Percentiles rank a stretch among this genome's conserved stretches.
Evolutionary conservation across 495 filamentous ascomycete species (phyloP).

Genomic region (Sporormia fimetaria): DNA sequence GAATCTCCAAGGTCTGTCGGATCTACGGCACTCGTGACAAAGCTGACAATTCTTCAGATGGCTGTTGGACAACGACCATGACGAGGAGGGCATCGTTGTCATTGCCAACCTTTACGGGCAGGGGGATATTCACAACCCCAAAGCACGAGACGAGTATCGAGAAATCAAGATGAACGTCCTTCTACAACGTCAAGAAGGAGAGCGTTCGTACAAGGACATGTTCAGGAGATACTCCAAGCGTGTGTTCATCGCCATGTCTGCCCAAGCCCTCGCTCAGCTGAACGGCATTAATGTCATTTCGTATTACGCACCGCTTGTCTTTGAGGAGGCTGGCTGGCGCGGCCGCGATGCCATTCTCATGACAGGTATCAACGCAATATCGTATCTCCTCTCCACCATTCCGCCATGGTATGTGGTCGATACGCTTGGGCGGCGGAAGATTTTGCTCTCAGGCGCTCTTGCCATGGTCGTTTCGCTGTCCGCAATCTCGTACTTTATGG

Average conservation of each 20-base stretch:
- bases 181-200: conserved; percentile 84
- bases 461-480: conserved; percentile 89
- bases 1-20: conserved; percentile 77
- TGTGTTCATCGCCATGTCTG: conserved; percentile 98
- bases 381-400: conserved; percentile 80
- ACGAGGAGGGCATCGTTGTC: conserved; percentile 95
- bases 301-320: conserved; percentile 94
- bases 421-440: conserved; percentile 77
- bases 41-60: conserved; percentile 46
- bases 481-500: conserved; percentile 89
- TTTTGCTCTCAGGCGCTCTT: conserved; percentile 81
- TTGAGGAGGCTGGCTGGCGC: conserved; percentile 87
- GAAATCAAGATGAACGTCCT: conserved; percentile 98
- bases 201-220: conserved; percentile 87
- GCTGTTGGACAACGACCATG: conserved; percentile 94
- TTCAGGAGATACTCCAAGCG: conserved; percentile 84
- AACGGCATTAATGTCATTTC: conserved; percentile 99
- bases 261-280: conserved; percentile 86
- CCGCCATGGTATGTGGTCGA: conserved; percentile 98
- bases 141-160: conserved; percentile 85
- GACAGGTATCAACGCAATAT: conserved; percentile 93
- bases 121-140: conserved; percentile 83
- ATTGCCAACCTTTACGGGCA: conserved; percentile 95
- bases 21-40: conserved; percentile 3
- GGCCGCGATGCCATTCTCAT: conserved; percentile 87